Evolutionary conservation across 176 grass and related monocot genomes (phyloP), one percentile per base, ranked within the genome.

Genomic region (Oryza nivara): DNA sequence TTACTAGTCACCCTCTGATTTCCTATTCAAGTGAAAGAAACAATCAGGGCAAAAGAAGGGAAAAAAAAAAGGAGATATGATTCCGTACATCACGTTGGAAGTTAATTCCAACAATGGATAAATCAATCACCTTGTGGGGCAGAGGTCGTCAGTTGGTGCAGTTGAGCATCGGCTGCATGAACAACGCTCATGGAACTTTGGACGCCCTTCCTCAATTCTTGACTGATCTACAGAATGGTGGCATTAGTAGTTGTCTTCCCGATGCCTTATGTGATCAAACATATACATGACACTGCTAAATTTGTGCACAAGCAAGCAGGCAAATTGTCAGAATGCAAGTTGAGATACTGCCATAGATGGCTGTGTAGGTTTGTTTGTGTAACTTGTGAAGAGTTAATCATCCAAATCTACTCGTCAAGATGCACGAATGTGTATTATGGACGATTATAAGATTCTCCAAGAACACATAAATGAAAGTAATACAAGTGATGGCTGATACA

Each of bases 201-300:
- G 11, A 94, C 83, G 45, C 88, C 80, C 70, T 89, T 88, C 52
- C 51, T 89, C 69, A 97, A 52, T 76, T 94, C 86, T 90, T 92
- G 87, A 36, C 94, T 97, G 86, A 40, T 76, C 35, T 36, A 88
- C 14, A 83, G 19, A 94, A 87, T 49, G 20, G 0, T 9, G 40
- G 19, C 52, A 82, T 70, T 46, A 81, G 26, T 66, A 51, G 7
- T 48, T 84, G 26, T 54, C 58, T 20, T n/a, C 58, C n/a, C n/a
- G 11, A 63, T 63, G n/a, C n/a, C n/a, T 61, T 61, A 82, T 30
- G 7, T 28, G 58, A 82, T 25, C 7, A 66, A 78, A 45, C 0
- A 32, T 19, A 61, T 54, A 76, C 7, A 75, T 3, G 65, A 36
- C 26, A 3, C 11, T 74, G 26, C 4, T 48, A 51, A 16, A 16